Evolutionary conservation across 352 stramenopile species (phyloP).

Genomic region (Phytophthora sp.): DNA sequence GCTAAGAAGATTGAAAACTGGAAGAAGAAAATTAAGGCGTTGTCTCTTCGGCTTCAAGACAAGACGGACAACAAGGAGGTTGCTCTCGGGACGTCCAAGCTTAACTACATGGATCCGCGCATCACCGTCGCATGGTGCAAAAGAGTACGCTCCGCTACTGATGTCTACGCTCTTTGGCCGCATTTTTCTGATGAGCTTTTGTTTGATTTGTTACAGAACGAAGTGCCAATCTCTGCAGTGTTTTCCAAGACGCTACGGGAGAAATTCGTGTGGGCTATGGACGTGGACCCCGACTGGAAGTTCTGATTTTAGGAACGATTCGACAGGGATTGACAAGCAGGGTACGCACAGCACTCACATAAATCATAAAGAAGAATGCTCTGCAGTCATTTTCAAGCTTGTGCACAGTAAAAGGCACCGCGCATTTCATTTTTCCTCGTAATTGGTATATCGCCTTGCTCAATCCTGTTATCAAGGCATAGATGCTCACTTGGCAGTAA

Average conservation of each 20-base stretch:
- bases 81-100: constrained; percentile 98
- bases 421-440: constrained; percentile 8
- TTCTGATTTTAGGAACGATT: constrained; percentile 73
- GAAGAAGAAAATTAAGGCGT: constrained; percentile 93
- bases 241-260: constrained; percentile 99
- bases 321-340: constrained; percentile 2
- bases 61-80: constrained; percentile 99
- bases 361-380: constrained; percentile 34
- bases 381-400: constrained; percentile 8
- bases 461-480: background rate
- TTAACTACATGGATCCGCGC: constrained; percentile 99
- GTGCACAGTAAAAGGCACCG: background rate
- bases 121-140: constrained; percentile 99
- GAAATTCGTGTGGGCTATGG: constrained; percentile 99
- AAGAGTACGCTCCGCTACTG: constrained; percentile 86
- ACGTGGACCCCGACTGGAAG: constrained; percentile 95
- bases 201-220: constrained; percentile 60
- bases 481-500: background rate
- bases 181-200: background rate
- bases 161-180: constrained; percentile 7
- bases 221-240: constrained; percentile 97
- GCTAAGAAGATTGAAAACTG: constrained; percentile 94
- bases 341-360: constrained; percentile 4
- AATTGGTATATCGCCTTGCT: constrained; percentile 8
- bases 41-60: constrained; percentile 95